These are phyloP conservation scores for Prototheca stagnorum DNA, from an alignment of 163 green algal genomes.

Conservation along the genomic window DNA sequence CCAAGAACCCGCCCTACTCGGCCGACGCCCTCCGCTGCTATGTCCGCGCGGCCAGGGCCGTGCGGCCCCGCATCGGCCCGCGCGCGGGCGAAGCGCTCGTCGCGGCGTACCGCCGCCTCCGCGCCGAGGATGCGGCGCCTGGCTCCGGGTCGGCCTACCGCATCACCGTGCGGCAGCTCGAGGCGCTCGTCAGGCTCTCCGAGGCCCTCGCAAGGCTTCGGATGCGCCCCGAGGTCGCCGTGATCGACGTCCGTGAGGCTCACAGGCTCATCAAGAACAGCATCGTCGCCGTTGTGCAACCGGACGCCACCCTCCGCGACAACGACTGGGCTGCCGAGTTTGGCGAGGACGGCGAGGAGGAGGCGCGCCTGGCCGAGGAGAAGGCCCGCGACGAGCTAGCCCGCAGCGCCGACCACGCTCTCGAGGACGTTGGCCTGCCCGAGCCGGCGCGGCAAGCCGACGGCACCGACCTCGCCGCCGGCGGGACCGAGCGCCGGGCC, in stretches of 20 bases:
- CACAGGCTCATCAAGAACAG: conserved; percentile 43
- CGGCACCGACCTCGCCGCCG: conserved; percentile 6
- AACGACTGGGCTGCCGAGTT: conserved; percentile 13
- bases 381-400: neutral
- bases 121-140: conserved; percentile 13
- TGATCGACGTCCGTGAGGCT: conserved; percentile 40
- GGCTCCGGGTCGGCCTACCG: conserved; percentile 51
- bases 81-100: conserved; percentile 10
- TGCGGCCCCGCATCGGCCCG: conserved; percentile 56
- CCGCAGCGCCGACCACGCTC: too few species aligned
- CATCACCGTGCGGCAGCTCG: conserved; percentile 95
- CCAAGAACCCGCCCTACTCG: conserved; percentile 51
- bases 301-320: too few species aligned
- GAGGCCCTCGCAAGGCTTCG: conserved; percentile 80
- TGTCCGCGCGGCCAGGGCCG: conserved; percentile 74
- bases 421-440: conserved; percentile 26
- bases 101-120: conserved; percentile 14
- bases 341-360: conserved; percentile 29
- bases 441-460: neutral
- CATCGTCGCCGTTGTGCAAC: conserved; percentile 38
- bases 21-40: conserved; percentile 81
- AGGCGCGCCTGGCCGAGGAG: conserved; percentile 19
- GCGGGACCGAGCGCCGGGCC: neutral
- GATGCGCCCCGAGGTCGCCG: conserved; percentile 22
- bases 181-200: conserved; percentile 83